phyloP scores from a whole-genome alignment of 1,284 basidiomycete genomes.

The Cutaneotrichosporon spelunceum region DNA sequence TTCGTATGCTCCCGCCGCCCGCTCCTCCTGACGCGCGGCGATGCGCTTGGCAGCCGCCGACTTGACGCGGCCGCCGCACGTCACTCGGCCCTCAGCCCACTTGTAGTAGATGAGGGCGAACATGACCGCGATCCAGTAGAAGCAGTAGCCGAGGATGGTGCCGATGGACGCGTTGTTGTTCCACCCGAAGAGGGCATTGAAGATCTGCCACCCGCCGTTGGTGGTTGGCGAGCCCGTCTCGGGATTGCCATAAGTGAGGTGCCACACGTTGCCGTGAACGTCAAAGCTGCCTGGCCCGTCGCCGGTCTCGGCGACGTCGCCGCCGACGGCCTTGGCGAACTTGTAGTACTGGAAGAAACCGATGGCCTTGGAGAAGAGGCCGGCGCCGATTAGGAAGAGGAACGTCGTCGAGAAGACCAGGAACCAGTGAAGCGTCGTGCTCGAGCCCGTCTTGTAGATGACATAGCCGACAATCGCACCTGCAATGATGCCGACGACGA shows the following conservation, averaged over 20 bases:
- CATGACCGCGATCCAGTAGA: constrained; percentile 75
- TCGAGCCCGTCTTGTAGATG: constrained; percentile 53
- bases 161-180: constrained; percentile 58
- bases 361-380: constrained; percentile 70
- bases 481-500: constrained; percentile 73
- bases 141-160: constrained; percentile 67
- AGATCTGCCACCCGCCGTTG: constrained; percentile 51
- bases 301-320: constrained; percentile 67
- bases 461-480: constrained; percentile 62
- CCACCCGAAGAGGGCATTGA: constrained; percentile 53
- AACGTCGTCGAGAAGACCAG: constrained; percentile 83
- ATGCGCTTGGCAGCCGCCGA: constrained; percentile 10
- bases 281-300: constrained; percentile 58
- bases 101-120: constrained; percentile 65
- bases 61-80: constrained; percentile 41
- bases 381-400: constrained; percentile 84
- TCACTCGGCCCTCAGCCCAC: constrained; percentile 56
- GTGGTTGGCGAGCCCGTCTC: constrained; percentile 54
- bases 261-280: constrained; percentile 74
- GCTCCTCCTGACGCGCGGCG: constrained; percentile 9
- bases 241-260: constrained; percentile 72
- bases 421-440: constrained; percentile 62
- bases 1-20: background rate
- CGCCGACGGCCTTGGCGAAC: constrained; percentile 59
- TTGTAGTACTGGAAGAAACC: constrained; percentile 64